Conservation (phyloP, 2,329 filamentous ascomycete genomes). For the Ascochyta clinopodiicola region DNA sequence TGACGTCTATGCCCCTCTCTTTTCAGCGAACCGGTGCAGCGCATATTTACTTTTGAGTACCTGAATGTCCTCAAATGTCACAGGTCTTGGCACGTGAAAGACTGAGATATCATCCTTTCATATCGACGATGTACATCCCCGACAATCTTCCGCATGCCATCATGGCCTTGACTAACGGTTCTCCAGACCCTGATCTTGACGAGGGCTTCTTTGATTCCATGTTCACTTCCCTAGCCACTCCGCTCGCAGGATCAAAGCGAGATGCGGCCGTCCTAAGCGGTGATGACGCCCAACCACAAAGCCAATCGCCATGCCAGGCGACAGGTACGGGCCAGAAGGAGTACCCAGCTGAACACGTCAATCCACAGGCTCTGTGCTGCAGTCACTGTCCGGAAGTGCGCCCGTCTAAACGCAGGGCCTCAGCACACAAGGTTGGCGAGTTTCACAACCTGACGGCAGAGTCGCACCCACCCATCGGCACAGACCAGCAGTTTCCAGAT, state of each 20-base stretch:
- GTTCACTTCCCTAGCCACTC: slow-evolving; percentile 30
- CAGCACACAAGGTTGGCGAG: slow-evolving; percentile 38
- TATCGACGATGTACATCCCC: slow-evolving; percentile 13
- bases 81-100: slow-evolving; percentile 18
- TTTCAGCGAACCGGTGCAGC: slow-evolving; percentile 12
- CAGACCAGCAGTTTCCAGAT: slow-evolving; percentile 43
- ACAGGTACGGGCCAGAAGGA: slow-evolving; percentile 21
- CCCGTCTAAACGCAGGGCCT: slow-evolving; percentile 44
- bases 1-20: slow-evolving; percentile 7
- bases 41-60: slow-evolving; percentile 16
- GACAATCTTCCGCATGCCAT: slow-evolving; percentile 22
- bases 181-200: slow-evolving; percentile 34
- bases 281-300: slow-evolving; percentile 22
- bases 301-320: slow-evolving; percentile 19
- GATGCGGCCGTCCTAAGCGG: slow-evolving; percentile 31
- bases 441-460: slow-evolving; percentile 34
- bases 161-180: slow-evolving; percentile 37
- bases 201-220: slow-evolving; percentile 40
- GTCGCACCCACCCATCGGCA: slow-evolving; percentile 21
- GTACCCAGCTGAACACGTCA: slow-evolving; percentile 36
- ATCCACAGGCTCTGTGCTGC: slow-evolving; percentile 37
- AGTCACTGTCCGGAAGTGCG: slow-evolving; percentile 37
- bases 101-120: slow-evolving; percentile 17
- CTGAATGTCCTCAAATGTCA: slow-evolving; percentile 19
- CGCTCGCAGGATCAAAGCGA: slow-evolving; percentile 45